Evolutionary conservation across 2,329 filamentous ascomycete genomes (phyloP).

Genomic region (Geoglossum cookeanum): DNA sequence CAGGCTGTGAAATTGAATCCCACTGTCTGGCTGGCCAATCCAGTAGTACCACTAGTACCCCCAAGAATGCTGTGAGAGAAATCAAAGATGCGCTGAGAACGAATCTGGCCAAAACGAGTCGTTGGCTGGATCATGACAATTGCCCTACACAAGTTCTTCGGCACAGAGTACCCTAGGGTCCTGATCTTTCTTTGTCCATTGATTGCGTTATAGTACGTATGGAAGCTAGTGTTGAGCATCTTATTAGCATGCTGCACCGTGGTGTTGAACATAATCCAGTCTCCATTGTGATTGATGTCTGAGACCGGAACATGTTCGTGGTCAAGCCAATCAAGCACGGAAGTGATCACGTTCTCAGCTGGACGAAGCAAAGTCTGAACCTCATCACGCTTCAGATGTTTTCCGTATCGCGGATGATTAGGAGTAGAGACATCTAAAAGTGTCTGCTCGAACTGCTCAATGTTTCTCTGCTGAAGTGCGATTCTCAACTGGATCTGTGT

Average conservation of each 20-base stretch:
- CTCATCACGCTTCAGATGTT: conserved; percentile 41
- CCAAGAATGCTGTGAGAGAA: background rate
- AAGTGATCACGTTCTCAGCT: conserved; percentile 25
- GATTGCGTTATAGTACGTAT: conserved; percentile 31
- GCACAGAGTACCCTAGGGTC: conserved; percentile 41
- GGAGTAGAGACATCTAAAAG: conserved; percentile 44
- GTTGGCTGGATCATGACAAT: conserved; percentile 47
- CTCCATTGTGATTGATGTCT: conserved; percentile 30
- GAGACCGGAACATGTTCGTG: conserved; percentile 27
- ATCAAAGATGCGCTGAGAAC: conserved; percentile 17
- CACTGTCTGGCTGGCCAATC: background rate
- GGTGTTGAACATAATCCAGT: conserved; percentile 42
- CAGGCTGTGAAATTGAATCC: conserved; percentile 16
- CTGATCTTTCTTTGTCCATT: conserved; percentile 29
- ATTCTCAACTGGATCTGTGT: conserved; percentile 29
- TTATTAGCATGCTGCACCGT: conserved; percentile 32
- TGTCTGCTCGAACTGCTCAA: conserved; percentile 34
- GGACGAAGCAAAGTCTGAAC: conserved; percentile 35
- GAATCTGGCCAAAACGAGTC: conserved; percentile 37
- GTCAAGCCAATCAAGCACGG: conserved; percentile 36
- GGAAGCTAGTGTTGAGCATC: conserved; percentile 38
- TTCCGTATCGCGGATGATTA: conserved; percentile 36
- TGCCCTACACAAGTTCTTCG: conserved; percentile 31
- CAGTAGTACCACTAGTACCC: background rate
- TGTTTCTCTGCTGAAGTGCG: conserved; percentile 29